Evolutionary conservation across 2,329 filamentous ascomycete species (phyloP), one percentile per base, ranked within the genome.

Genomic region (Alternaria alternata): DNA sequence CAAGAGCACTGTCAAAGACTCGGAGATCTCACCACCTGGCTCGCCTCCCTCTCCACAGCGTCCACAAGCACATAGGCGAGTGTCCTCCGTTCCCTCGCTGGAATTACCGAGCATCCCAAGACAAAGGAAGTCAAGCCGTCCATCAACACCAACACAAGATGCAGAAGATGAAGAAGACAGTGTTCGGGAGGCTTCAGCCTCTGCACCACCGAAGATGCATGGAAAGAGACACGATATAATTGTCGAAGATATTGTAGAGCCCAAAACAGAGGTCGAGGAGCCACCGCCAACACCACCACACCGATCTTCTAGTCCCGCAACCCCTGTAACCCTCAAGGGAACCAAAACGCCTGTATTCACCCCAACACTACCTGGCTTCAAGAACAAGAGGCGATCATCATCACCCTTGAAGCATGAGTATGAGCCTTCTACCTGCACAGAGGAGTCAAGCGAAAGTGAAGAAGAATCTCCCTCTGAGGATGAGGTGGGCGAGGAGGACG

Each of bases 321-420:
- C 81, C 62, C 81, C 84, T 57, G 71, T 78, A 5, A 80, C 80
- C 12, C 69, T 80, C 14, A 84, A 82, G 59, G 74, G 74, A n/a
- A 75, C 77, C 8, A 81, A 73, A 64, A 75, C 81, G 71, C 79
- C 81, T 61, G 57, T 83, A 75, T 66, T 88, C 76, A 73, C 82
- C 73, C 72, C 89, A 81, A 69, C 77, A 68, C 68, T 79, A 57
- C 71, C 81, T 63, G 75, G 80, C 75, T 70, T 77, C 69, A 67
- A 76, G 76, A 65, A 84, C 77, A 77, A 90, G 73, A 88, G 94
- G 44, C 88, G 93, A 18, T 91, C 89, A 1, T 98, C 95, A 0
- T 99, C 95, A 1, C 95, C 95, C 0, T 83, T 99, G 51, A 99
- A 99, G 81, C 94, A 98, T 75, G 94, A 99, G 80, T 99, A 97